These are phyloP conservation scores for Vaccinium vitisidaea DNA, from an alignment of 148 eudicot species.

Conservation along the genomic window DNA sequence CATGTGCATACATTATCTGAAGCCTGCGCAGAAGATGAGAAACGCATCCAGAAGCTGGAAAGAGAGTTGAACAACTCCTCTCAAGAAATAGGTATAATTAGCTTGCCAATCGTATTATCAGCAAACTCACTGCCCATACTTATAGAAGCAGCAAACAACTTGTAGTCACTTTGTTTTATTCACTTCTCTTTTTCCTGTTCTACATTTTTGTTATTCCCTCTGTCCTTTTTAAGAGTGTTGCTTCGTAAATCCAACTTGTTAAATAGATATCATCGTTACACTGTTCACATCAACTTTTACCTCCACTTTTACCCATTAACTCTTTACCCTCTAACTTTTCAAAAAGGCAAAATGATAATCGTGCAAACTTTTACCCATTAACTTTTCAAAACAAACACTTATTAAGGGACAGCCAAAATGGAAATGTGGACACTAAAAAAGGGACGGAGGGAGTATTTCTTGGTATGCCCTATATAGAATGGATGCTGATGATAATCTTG, in stretches of 20 bases:
- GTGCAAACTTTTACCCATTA: too few species aligned
- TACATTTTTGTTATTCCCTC: neutral
- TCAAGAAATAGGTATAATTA: conserved; percentile 70
- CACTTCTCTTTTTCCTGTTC: neutral
- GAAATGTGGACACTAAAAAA: too few species aligned
- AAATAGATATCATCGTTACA: too few species aligned
- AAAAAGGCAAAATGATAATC: too few species aligned
- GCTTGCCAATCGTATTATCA: neutral
- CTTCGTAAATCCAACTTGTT: too few species aligned
- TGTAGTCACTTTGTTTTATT: neutral
- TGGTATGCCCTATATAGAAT: neutral
- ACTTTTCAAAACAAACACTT: too few species aligned
- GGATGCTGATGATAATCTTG: neutral
- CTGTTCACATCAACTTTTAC: too few species aligned
- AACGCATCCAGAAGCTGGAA: conserved; percentile 55
- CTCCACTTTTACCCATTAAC: too few species aligned
- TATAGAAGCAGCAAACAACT: neutral
- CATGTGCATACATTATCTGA: conserved; percentile 61
- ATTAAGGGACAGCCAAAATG: too few species aligned
- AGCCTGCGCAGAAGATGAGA: conserved; percentile 53
- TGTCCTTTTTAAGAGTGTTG: too few species aligned
- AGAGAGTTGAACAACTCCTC: conserved; percentile 58
- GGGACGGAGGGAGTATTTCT: neutral
- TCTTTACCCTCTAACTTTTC: too few species aligned
- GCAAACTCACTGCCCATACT: conserved; percentile 2